A percentile compares a stretch with the other conserved stretches of the same genome.
These are phyloP conservation scores for Lunularia cruciata DNA, from an alignment of 225 moss, liverwort and hornwort species.

Conservation along the genomic window DNA sequence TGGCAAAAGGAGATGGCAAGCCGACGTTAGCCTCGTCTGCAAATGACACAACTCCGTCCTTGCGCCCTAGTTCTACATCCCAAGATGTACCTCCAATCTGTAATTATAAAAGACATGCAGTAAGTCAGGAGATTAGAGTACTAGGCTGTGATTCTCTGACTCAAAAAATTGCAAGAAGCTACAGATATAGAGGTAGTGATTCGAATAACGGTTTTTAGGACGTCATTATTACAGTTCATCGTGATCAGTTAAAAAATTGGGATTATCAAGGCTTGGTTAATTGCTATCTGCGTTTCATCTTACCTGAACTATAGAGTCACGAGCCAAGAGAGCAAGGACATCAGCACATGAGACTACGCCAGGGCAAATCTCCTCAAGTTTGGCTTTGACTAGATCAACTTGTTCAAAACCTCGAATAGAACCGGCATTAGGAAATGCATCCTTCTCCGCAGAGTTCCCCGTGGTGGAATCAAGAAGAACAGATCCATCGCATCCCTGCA, in stretches of 20 bases:
- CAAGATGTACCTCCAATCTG: not conserved
- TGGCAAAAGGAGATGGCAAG: not conserved
- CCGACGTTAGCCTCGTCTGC: not conserved
- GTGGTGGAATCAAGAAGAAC: slow-evolving; percentile 60
- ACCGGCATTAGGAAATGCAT: slow-evolving; percentile 42
- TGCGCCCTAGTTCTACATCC: not conserved
- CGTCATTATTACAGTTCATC: too few relatives aligned
- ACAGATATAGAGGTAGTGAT: too few relatives aligned
- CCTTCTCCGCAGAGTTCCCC: slow-evolving; percentile 63
- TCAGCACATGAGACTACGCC: not conserved
- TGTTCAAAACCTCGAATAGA: slow-evolving; percentile 48
- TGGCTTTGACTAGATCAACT: slow-evolving; percentile 53
- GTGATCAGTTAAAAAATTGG: too few relatives aligned
- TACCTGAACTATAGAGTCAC: not conserved
- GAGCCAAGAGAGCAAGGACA: not conserved
- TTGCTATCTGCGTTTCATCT: too few relatives aligned
- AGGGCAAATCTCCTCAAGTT: slow-evolving; percentile 31
- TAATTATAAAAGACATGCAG: not conserved
- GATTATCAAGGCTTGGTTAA: not conserved
- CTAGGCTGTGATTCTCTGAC: too few relatives aligned
- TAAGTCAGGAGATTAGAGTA: too few relatives aligned
- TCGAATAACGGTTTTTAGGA: too few relatives aligned
- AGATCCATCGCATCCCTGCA: slow-evolving; percentile 66
- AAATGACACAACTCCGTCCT: not conserved
- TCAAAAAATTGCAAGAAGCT: too few relatives aligned